Percentiles rank a stretch among this genome's conserved stretches.
These are phyloP conservation scores for Melaleuca alternifolia DNA, from an alignment of 345 rosid species.

Conservation along the genomic window DNA sequence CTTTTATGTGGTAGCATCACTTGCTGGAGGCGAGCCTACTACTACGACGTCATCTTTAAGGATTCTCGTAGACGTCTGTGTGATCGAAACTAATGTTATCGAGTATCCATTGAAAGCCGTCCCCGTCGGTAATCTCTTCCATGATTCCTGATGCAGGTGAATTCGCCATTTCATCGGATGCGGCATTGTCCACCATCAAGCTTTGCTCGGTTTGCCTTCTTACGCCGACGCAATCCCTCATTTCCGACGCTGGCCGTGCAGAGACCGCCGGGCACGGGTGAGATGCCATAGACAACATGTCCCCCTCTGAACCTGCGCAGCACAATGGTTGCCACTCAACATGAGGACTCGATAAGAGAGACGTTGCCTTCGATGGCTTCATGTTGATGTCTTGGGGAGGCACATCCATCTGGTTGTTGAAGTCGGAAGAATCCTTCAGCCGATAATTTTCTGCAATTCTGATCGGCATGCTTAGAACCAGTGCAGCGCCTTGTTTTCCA, in stretches of 20 bases:
- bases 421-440: neutral
- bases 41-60: neutral
- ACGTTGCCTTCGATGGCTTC: neutral
- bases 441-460: neutral
- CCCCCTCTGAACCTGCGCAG: neutral
- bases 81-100: neutral
- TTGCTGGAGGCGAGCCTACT: too few species aligned
- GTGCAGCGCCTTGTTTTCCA: neutral
- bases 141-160: neutral
- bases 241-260: neutral
- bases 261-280: neutral
- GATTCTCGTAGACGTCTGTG: neutral
- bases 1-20: too few species aligned
- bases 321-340: neutral
- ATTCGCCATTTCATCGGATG: neutral
- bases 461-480: too few species aligned
- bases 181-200: neutral
- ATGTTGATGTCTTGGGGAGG: neutral
- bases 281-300: neutral
- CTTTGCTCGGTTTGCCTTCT: neutral
- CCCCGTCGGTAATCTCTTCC: neutral
- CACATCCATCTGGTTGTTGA: neutral
- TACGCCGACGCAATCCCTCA: neutral
- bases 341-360: neutral
- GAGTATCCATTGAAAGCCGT: neutral